Conservation (phyloP, 2,329 filamentous ascomycete genomes). For the Aspergillus fumigatus region DNA sequence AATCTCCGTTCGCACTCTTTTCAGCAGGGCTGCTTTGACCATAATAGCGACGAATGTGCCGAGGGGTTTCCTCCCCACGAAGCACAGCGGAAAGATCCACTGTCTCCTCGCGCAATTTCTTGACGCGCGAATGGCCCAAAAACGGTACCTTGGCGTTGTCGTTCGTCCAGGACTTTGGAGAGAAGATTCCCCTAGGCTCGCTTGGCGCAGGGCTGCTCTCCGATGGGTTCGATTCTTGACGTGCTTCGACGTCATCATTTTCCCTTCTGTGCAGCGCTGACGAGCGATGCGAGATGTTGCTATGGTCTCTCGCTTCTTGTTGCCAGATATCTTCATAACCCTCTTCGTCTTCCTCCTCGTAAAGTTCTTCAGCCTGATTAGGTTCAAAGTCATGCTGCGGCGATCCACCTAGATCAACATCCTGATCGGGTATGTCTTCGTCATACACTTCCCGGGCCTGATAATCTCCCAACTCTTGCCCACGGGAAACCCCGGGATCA, state of each 20-base stretch:
- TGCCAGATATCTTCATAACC: slow-evolving; percentile 47
- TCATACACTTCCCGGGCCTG: background rate
- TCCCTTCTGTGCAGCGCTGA: slow-evolving; percentile 11
- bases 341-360: slow-evolving; percentile 26
- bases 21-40: slow-evolving; percentile 30
- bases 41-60: slow-evolving; percentile 34
- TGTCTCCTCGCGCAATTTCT: slow-evolving; percentile 30
- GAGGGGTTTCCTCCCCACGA: slow-evolving; percentile 31
- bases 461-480: background rate
- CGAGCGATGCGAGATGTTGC: slow-evolving; percentile 25
- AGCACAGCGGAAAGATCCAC: slow-evolving; percentile 32
- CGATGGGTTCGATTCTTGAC: slow-evolving; percentile 29
- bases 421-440: background rate
- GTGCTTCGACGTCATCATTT: slow-evolving; percentile 19
- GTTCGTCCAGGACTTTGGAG: slow-evolving; percentile 27
- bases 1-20: slow-evolving; percentile 15
- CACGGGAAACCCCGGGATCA: background rate
- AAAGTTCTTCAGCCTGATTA: slow-evolving; percentile 8
- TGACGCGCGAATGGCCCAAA: slow-evolving; percentile 30
- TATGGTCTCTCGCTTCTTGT: slow-evolving; percentile 39
- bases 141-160: slow-evolving; percentile 24
- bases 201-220: slow-evolving; percentile 22
- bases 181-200: slow-evolving; percentile 21
- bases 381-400: background rate
- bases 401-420: background rate